Base-by-base conservation (phyloP, 495 filamentous ascomycete species). In the Astrothelium macrocarpum region DNA sequence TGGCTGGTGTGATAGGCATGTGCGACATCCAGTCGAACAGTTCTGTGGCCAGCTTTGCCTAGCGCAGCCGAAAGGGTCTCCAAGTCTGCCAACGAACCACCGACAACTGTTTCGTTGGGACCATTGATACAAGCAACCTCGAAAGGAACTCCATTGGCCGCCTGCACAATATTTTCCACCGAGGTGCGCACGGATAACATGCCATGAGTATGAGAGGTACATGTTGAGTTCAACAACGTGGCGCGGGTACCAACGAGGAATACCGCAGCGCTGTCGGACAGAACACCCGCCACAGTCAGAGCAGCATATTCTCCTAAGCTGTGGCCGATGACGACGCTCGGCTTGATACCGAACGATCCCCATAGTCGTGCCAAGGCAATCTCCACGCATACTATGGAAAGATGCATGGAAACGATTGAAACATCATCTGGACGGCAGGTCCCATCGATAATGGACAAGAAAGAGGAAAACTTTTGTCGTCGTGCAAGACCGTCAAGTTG, bases 71-170 rank as follows among this genome's bases (percentile, higher is more conserved):
- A 32, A 56, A 69, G 59, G 20, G 59, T 34, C 53, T 67, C 61
- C 32, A 65, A 65, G 20, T 76, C 72, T 12, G 71, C 71, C 49
- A 65, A 73, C 0, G 74, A 62, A 20, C 81, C 83, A 58, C 78
- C 78, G 42, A 84, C 72, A 11, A 83, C 81, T 32, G 77, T 82
- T 64, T 82, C 80, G 9, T 71, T 71, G 14, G 79, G 75, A 31
- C 74, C 75, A 66, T 84, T 84, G 67, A 82, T 75, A 62, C 82
- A 84, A 31, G 82, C 80, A 14, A 84, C 69, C 63, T 82, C 79
- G 46, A 58, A 74, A 1, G 68, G 49, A 5, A 68, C 65, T 1
- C 66, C 71, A 10, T 69, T 69, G 2, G 78, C 36, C 42, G 70
- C 65, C 1, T 70, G 65, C 42, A 68, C 72, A 2, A 81, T 70